Conservation (phyloP, 192 early-diverging fungal species). For the Backusella parvicylindrica region DNA sequence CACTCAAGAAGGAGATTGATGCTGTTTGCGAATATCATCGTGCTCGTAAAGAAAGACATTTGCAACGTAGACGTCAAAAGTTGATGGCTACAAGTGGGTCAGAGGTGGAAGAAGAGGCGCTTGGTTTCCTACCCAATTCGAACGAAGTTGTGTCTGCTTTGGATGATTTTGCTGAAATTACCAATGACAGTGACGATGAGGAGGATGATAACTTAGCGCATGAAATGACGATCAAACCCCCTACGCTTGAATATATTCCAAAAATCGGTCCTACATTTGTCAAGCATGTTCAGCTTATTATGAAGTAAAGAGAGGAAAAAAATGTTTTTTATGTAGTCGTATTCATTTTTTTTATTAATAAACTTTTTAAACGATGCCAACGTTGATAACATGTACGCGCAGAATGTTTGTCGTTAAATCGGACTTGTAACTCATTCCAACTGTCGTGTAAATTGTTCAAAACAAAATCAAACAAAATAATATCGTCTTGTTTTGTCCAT, state of each 20-base stretch:
- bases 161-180: conserved; percentile 43
- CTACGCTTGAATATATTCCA: conserved; percentile 22
- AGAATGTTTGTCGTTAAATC: conserved; percentile 22
- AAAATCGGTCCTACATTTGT: conserved; percentile 25
- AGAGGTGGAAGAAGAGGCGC: neutral
- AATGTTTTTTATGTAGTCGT: neutral
- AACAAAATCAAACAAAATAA: conserved; percentile 22
- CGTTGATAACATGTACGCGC: conserved; percentile 22
- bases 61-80: conserved; percentile 33
- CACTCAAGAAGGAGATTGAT: conserved; percentile 33
- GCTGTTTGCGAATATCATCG: conserved; percentile 23
- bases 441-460: conserved; percentile 11
- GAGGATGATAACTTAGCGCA: neutral
- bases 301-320: neutral
- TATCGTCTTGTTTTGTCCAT: conserved; percentile 33
- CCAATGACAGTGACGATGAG: neutral
- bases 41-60: conserved; percentile 33
- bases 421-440: conserved; percentile 24
- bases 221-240: conserved; percentile 10
- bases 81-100: conserved; percentile 18
- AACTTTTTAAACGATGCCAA: conserved; percentile 19
- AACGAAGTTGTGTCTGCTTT: conserved; percentile 19
- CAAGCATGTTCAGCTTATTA: neutral
- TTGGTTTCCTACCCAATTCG: neutral
- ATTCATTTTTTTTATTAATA: conserved; percentile 16